Base-by-base conservation (phyloP, 2,329 filamentous ascomycete genomes). In the Alternaria sp. region DNA sequence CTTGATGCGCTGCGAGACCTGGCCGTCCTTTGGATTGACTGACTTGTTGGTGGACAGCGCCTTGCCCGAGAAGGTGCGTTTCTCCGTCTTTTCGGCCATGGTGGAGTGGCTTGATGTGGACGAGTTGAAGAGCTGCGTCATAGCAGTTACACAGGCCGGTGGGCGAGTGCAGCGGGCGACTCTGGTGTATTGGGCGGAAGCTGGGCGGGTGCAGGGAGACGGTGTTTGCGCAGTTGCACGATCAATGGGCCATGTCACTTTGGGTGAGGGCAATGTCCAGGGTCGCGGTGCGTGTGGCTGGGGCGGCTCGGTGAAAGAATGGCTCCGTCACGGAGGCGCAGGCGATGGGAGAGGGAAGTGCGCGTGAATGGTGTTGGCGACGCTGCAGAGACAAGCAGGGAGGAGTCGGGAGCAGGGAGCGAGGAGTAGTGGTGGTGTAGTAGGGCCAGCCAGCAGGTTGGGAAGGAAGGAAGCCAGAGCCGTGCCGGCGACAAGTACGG, bases 1-100 rank as follows among this genome's bases (percentile, higher is more conserved):
- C 82, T 88, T 89, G 81, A 90, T 87, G 79, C 87, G 88, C 67
- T 89, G 87, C 43, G 87, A 87, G 62, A 89, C 82, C 73, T 89
- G 86, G 68, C 79, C 80, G 75, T 84, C 84, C 67, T 83, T 82
- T 65, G 80, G 80, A 72, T 83, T 83, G 73, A 82, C 75, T 56
- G 81, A 81, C 74, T 82, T 82, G 75, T 85, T 85, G 57, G 77
- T 77, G 53, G 80, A 80, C 63, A 83, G 70, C 63, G 80, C 76
- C 62, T 80, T 72, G 74, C 83, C 83, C 61, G 81, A 82, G 74
- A 85, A 85, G 73, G 81, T 80, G 66, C 83, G 80, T 79, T 85
- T 85, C 73, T 83, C 81, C 44, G 79, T 72, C 74, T 85, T 85
- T 73, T 83, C 81, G 45, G 79, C 71, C 75, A 80, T 75, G 64